phyloP scores from a whole-genome alignment of 1,139 yeast genomes.

The Arxiozyma heterogenica region DNA sequence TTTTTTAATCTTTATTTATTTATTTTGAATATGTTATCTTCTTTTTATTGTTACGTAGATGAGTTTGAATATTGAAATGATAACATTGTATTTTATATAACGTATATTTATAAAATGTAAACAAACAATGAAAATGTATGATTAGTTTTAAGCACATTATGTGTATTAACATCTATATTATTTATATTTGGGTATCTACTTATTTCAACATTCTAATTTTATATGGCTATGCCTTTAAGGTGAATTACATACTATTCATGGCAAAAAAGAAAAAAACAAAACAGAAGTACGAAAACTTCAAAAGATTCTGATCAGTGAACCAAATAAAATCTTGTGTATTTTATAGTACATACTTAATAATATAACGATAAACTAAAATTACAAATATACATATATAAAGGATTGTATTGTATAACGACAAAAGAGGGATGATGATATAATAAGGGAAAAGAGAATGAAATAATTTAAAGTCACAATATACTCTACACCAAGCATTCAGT shows the following conservation, averaged over 20 bases:
- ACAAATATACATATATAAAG: not conserved
- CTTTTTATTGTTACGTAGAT: not conserved
- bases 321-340: too few relatives aligned
- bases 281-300: too few relatives aligned
- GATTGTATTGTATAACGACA: not conserved
- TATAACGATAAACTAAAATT: slow-evolving; percentile 1
- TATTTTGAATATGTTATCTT: not conserved
- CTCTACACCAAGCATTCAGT: not conserved
- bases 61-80: not conserved
- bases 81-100: not conserved
- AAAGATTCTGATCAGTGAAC: not conserved
- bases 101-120: not conserved
- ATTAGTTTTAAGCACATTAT: too few relatives aligned
- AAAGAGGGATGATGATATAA: not conserved
- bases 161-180: too few relatives aligned
- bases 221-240: too few relatives aligned
- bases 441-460: not conserved
- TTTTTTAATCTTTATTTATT: not conserved
- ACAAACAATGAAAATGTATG: too few relatives aligned
- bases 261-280: too few relatives aligned
- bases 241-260: too few relatives aligned
- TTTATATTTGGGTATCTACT: too few relatives aligned
- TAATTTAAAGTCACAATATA: not conserved
- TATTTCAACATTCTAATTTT: too few relatives aligned
- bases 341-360: not conserved